Base-by-base conservation (phyloP, 768 basidiomycete genomes). In the Agaricus sinodeliciosus region DNA sequence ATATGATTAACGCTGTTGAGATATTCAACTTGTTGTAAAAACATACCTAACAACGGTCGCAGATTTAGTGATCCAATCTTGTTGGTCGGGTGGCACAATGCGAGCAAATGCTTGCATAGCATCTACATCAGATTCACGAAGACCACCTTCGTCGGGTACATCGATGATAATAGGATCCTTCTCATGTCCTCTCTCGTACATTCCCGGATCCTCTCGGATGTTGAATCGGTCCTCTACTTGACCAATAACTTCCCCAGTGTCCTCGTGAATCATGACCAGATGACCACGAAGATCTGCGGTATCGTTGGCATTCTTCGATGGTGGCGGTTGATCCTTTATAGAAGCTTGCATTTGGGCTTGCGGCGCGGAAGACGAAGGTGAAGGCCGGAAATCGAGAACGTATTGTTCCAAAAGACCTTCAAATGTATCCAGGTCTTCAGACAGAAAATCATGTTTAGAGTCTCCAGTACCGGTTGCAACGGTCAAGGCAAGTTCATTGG, bases 131-230 rank as follows among this genome's bases (percentile, higher is more conserved):
- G 69, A 64, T 31, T 68, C 67, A 45, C 68, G 69, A 16, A 54
- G 31, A 48, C 68, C 63, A 40, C 63, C 64, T 12, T 75, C 72
- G 47, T 81, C 76, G 0, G 80, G 77, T 27, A 90, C 77, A 60
- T 89, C 85, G 52, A 90, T 78, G 46, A 90, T 65, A n/a, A 91
- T 86, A 0, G 85, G 80, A 57, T 81, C 80, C 56, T 74, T 74
- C 58, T 81, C 78, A 43, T 74, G 72, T 6, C 79, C 79, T 13
- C 67, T 65, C 50, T 70, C 65, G 31, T 72, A 63, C 40, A 90
- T 69, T n/a, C 63, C 60, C 1, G 78, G 73, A 58, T 85, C 85
- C 61, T 87, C 87, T 19, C 70, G 68, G 18, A 87, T 73, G 36
- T 67, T 64, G 54, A 87, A 69, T 48, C 70, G 63, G 43, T 80